Evolutionary conservation across 495 filamentous ascomycete species (phyloP).

Genomic region (Parathielavia appendiculata): DNA sequence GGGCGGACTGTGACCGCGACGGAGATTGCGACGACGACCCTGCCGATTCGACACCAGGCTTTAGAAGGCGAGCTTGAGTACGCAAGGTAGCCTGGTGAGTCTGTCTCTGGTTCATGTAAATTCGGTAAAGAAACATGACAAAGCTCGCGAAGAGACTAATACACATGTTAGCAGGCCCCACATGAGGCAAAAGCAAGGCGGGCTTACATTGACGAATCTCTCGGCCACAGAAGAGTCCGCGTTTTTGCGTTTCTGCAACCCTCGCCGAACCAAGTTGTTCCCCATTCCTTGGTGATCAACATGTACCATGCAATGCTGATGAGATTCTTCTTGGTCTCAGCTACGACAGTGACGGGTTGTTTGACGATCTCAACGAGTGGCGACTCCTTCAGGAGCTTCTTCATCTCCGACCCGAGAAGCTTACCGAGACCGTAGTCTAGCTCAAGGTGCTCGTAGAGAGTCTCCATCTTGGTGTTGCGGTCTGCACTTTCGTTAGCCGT

Average conservation of each 20-base stretch:
- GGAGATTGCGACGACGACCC: background rate
- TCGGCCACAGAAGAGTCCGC: slow-evolving; percentile 18
- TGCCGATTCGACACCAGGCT: background rate
- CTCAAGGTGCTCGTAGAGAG: slow-evolving; percentile 17
- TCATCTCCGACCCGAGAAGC: slow-evolving; percentile 9
- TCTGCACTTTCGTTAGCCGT: slow-evolving; percentile 16
- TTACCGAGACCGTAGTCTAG: slow-evolving; percentile 11
- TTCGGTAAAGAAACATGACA: slow-evolving; percentile 17
- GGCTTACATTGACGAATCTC: slow-evolving; percentile 19
- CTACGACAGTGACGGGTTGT: background rate
- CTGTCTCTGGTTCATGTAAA: slow-evolving; percentile 3
- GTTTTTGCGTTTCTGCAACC: background rate
- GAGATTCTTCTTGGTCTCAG: slow-evolving; percentile 9
- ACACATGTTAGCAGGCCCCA: slow-evolving; percentile 8
- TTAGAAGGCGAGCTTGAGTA: background rate
- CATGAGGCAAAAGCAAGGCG: background rate
- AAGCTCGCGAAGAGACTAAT: slow-evolving; percentile 17
- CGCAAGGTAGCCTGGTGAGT: background rate
- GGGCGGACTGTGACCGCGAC: background rate
- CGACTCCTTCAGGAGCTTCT: slow-evolving; percentile 5
- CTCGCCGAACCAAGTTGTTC: slow-evolving; percentile 17
- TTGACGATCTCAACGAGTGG: slow-evolving; percentile 4
- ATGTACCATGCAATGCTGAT: slow-evolving; percentile 14
- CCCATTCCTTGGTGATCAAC: slow-evolving; percentile 16
- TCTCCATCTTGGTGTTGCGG: slow-evolving; percentile 12